Evolutionary conservation across 805 yeast species (phyloP).

Genomic region (Metschnikowia baotianmanensis): DNA sequence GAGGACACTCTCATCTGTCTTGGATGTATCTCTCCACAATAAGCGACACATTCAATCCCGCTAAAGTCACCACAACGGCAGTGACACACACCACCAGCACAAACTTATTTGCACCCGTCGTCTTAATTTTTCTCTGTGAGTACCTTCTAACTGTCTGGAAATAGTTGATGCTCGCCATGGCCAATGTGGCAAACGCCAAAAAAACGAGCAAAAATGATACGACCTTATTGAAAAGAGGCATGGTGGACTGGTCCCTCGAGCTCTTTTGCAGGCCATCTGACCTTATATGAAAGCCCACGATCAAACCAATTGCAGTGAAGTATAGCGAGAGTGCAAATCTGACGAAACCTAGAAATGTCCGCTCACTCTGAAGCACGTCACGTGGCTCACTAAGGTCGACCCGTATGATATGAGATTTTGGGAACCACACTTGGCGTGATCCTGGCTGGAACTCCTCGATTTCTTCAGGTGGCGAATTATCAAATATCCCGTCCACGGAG

Average conservation of each 20-base stretch:
- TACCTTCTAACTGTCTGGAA: conserved; percentile 44
- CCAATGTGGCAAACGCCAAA: conserved; percentile 37
- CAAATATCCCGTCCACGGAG: conserved; percentile 3
- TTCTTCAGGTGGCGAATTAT: background rate
- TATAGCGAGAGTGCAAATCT: conserved; percentile 45
- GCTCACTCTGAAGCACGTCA: conserved; percentile 52
- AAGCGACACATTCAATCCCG: conserved; percentile 35
- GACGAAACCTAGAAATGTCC: conserved; percentile 50
- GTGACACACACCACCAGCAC: conserved; percentile 33
- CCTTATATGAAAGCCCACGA: conserved; percentile 44
- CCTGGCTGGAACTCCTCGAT: conserved; percentile 1
- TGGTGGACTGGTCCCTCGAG: background rate
- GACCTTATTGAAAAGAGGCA: conserved; percentile 14
- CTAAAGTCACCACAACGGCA: conserved; percentile 32
- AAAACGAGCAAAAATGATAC: conserved; percentile 38
- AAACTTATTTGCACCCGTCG: conserved; percentile 31
- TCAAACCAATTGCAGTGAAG: conserved; percentile 46
- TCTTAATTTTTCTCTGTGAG: conserved; percentile 40
- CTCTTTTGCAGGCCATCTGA: background rate
- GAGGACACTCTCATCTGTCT: no score
- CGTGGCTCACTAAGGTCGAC: conserved; percentile 43
- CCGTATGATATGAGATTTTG: conserved; percentile 11
- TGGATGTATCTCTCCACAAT: conserved; percentile 17
- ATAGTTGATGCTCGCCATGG: conserved; percentile 42
- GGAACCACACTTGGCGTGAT: conserved; percentile 11